Conservation (phyloP, 495 filamentous ascomycete genomes). For the Penicillium riverlandense region DNA sequence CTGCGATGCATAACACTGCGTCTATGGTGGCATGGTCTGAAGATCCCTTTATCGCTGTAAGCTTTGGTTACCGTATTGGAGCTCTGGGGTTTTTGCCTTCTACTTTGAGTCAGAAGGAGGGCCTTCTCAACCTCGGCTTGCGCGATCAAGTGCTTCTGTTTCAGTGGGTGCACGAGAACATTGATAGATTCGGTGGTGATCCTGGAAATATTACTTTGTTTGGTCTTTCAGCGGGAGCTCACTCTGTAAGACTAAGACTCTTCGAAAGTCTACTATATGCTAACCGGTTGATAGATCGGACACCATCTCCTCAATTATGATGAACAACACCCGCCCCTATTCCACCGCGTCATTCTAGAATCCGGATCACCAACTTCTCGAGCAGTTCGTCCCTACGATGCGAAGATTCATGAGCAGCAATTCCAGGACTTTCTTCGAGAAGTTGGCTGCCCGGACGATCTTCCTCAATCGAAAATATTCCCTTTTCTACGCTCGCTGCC, state of each 20-base stretch:
- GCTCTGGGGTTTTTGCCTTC: conserved; percentile 58
- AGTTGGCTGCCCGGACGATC: conserved; percentile 27
- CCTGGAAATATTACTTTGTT: conserved; percentile 55
- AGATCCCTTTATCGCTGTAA: conserved; percentile 48
- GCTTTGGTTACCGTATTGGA: conserved; percentile 56
- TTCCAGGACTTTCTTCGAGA: conserved; percentile 49
- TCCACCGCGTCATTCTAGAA: conserved; percentile 57
- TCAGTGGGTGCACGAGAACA: conserved; percentile 56
- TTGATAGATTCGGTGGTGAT: conserved; percentile 53
- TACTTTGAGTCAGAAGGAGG: conserved; percentile 40
- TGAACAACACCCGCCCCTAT: conserved; percentile 29
- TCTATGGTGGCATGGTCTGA: conserved; percentile 51
- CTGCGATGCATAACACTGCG: conserved; percentile 29
- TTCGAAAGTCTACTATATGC: neutral
- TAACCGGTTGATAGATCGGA: conserved; percentile 39
- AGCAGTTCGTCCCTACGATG: conserved; percentile 46
- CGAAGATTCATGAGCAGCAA: conserved; percentile 52
- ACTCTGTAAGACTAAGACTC: conserved; percentile 36
- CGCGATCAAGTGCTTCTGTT: conserved; percentile 54
- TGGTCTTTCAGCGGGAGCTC: conserved; percentile 57
- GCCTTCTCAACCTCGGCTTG: conserved; percentile 54
- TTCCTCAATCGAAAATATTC: conserved; percentile 40
- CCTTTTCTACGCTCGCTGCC: conserved; percentile 44
- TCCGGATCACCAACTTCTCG: conserved; percentile 57
- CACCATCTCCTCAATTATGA: conserved; percentile 55